Percentiles rank a stretch among this genome's conserved stretches.
Conservation (phyloP, 768 basidiomycete species). For the Hebeloma cylindrosporum region DNA sequence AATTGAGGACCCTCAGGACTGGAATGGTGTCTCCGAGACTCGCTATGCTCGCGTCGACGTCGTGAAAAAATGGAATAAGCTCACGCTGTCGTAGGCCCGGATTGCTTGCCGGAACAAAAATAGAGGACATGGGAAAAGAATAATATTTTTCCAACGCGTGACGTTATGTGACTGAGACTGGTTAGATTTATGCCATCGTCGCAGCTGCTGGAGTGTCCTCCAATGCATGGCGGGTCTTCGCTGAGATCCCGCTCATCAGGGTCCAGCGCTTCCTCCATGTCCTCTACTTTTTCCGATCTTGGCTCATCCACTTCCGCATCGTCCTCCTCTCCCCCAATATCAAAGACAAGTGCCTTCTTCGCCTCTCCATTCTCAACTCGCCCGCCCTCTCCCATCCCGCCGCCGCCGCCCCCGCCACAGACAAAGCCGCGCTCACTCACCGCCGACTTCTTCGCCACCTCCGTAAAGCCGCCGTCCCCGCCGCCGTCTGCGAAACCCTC, state of each 20-base stretch:
- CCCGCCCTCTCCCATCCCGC: slow-evolving; percentile 34
- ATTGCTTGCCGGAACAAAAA: not conserved
- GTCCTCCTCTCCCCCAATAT: slow-evolving; percentile 30
- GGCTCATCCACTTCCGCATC: slow-evolving; percentile 22
- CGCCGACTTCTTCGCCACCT: slow-evolving; percentile 31
- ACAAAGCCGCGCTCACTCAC: slow-evolving; percentile 26
- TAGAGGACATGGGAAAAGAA: not conserved
- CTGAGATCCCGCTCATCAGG: slow-evolving; percentile 25
- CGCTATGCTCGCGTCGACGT: no score
- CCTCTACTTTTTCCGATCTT: slow-evolving; percentile 42
- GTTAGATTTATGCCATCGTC: not conserved
- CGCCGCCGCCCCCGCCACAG: slow-evolving; percentile 18
- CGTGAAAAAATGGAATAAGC: no score
- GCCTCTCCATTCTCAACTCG: slow-evolving; percentile 42
- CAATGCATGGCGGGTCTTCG: slow-evolving; percentile 7
- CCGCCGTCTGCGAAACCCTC: slow-evolving; percentile 13
- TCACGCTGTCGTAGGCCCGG: no score
- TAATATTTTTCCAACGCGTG: not conserved
- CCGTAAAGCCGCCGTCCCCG: slow-evolving; percentile 23
- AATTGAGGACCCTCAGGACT: no score
- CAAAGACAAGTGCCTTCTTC: slow-evolving; percentile 52
- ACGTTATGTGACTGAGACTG: not conserved
- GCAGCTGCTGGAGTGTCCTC: not conserved
- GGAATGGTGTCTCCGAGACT: no score
- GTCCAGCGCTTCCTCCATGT: slow-evolving; percentile 34